Conservation (phyloP, 495 filamentous ascomycete species). For the Hypoxylon lienhwacheense region DNA sequence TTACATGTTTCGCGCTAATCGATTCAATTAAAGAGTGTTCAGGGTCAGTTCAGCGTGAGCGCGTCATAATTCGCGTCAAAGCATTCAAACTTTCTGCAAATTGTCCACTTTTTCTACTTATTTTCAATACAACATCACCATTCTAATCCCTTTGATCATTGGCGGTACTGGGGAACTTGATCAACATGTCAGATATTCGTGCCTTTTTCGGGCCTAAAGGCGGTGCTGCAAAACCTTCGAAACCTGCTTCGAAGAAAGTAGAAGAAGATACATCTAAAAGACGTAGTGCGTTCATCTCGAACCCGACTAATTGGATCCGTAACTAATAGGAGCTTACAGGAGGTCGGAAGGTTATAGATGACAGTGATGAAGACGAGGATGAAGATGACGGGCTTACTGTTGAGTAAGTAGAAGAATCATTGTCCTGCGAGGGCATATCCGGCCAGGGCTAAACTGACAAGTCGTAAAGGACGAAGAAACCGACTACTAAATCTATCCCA, state of each 20-base stretch:
- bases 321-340: slow-evolving; percentile 47
- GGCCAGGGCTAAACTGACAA: slow-evolving; percentile 1
- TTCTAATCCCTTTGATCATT: background rate
- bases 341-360: slow-evolving; percentile 71
- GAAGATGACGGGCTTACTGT: no score
- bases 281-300: slow-evolving; percentile 16
- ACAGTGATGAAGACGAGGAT: slow-evolving; percentile 72
- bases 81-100: background rate
- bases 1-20: slow-evolving; percentile 23
- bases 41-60: slow-evolving; percentile 19
- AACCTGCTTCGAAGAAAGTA: slow-evolving; percentile 53
- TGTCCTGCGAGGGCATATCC: background rate
- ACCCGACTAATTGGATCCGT: background rate
- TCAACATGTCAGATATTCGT: slow-evolving; percentile 76
- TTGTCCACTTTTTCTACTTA: slow-evolving; percentile 2
- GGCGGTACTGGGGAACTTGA: background rate
- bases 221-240: slow-evolving; percentile 44
- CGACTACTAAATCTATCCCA: slow-evolving; percentile 41
- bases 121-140: background rate
- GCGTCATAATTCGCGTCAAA: slow-evolving; percentile 35
- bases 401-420: slow-evolving; percentile 39
- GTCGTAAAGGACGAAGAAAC: slow-evolving; percentile 45
- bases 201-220: slow-evolving; percentile 74
- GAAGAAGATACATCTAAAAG: slow-evolving; percentile 48
- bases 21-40: slow-evolving; percentile 20